Base-by-base conservation (phyloP, 2,329 filamentous ascomycete species). In the Clarireedia sp. region DNA sequence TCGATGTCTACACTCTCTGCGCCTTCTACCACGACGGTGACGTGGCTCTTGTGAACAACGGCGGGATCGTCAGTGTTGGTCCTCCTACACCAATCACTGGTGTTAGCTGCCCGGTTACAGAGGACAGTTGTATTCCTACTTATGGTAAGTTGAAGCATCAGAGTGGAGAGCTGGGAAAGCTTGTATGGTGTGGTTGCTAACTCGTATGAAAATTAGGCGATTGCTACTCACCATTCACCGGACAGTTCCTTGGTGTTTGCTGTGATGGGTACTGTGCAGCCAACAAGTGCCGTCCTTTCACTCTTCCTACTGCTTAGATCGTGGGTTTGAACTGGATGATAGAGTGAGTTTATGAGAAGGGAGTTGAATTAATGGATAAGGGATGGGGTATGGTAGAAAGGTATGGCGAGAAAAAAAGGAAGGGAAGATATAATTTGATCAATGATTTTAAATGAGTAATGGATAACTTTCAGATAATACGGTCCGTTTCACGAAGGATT, bases 201-300 rank as follows among this genome's bases (percentile, higher is more conserved):
- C n/a, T 7, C 8, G 1, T 16, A 16, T n/a, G 38, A 19, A 3
- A 41, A 41, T 19, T 9, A 54, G 52, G 37, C 16, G 45, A 54
- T 24, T 54, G 52, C 19, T 54, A 37, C 16, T 29, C 38, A 7
- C 26, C 23, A 21, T 21, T 19, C 3, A 54, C 45, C 2, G 46
- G 46, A 1, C 52, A 54, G 16, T 54, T 54, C 16, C 14, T 54
- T 0, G 52, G 52, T 10, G 7, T 44, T 6, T 54, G 52, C 45
- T 54, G 52, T 19, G 52, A 54, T 43, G 52, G 52, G 14, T 54
- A 36, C 6, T 54, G 52, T 43, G 52, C 52, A 2, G 52, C 45
- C 3, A 43, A 54, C 41, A 54, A 54, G 9, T 54, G 52, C 24
- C 48, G 52, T 47, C 52, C 52, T 43, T 54, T 49, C 29, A 33